phyloP scores from a whole-genome alignment of 345 rosid species.

The Syzygium aromaticum region DNA sequence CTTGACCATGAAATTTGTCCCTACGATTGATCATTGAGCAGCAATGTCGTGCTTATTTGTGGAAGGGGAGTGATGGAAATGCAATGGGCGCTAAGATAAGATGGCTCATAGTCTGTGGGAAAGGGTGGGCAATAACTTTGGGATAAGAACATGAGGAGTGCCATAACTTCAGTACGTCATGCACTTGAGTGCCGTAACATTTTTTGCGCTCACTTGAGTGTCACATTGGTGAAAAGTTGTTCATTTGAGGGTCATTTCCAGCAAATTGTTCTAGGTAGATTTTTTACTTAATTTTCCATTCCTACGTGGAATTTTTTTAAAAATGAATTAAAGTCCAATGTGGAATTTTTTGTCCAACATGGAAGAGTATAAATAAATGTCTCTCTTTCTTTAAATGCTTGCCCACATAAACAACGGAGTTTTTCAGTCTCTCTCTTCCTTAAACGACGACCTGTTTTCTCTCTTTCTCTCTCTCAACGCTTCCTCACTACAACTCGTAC shows the following conservation, averaged over 20 bases:
- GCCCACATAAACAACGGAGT: neutral
- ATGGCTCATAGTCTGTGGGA: neutral
- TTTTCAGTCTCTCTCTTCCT: neutral
- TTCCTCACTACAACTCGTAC: neutral
- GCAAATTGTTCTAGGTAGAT: neutral
- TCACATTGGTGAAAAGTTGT: neutral
- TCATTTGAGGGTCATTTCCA: neutral
- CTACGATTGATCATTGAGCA: neutral
- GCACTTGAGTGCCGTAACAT: neutral
- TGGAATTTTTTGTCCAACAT: neutral
- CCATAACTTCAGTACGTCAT: neutral
- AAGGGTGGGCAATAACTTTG: neutral
- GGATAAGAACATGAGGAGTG: neutral
- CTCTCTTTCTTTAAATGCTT: neutral
- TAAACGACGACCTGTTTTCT: neutral
- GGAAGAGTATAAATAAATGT: neutral
- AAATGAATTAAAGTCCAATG: neutral
- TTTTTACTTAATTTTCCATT: neutral
- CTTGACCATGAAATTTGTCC: neutral
- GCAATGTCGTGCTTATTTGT: neutral
- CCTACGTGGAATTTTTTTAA: neutral
- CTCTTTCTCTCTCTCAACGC: neutral
- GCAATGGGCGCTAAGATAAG: neutral
- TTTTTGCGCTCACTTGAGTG: neutral
- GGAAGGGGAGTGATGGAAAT: neutral